Evolutionary conservation across 495 filamentous ascomycete genomes (phyloP).

Genomic region (Daldinia concentrica): DNA sequence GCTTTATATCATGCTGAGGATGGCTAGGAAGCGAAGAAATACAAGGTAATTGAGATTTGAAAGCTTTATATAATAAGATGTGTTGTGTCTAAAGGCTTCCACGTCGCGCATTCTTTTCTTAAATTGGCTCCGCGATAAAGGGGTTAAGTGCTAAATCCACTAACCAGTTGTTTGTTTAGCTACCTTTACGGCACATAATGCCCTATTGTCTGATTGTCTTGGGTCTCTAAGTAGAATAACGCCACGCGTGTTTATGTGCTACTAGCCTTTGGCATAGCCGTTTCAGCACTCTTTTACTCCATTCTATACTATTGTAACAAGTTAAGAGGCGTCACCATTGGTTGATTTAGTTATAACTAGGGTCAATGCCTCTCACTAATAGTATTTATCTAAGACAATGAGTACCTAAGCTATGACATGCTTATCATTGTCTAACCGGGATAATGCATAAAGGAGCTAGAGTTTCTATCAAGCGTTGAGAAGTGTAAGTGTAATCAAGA

Average conservation of each 20-base stretch:
- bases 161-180: not conserved
- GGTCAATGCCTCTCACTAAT: not conserved
- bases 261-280: not conserved
- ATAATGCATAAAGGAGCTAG: not conserved
- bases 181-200: not conserved
- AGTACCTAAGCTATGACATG: not conserved
- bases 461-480: not conserved
- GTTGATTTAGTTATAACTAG: not conserved
- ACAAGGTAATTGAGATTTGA: not conserved
- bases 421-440: not conserved
- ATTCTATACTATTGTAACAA: not conserved
- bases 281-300: not conserved
- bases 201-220: conserved; percentile 1
- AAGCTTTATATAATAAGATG: not conserved
- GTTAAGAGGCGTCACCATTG: not conserved
- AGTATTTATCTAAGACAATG: not conserved
- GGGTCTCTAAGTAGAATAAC: not conserved
- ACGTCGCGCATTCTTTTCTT: not conserved
- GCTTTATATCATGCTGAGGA: not conserved
- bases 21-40: not conserved
- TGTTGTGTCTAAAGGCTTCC: not conserved
- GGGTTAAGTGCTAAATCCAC: not conserved
- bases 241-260: not conserved
- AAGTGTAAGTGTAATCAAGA: not conserved
- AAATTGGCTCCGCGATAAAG: not conserved